phyloP scores from a whole-genome alignment of 2,329 filamentous ascomycete species.

The Dryadomyces sulphureus region DNA sequence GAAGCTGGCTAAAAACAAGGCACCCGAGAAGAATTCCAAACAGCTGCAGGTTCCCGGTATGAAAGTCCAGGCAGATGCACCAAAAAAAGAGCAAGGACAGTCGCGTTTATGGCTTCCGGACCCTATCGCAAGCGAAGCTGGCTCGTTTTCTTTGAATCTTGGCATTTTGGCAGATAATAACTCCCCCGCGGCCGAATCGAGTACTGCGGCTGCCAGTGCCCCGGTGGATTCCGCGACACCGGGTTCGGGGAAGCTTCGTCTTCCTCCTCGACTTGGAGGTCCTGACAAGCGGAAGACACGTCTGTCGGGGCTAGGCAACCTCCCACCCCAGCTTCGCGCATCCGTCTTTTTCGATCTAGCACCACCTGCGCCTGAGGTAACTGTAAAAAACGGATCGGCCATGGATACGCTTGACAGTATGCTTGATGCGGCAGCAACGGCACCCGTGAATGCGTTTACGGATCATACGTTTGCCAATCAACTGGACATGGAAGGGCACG shows the following conservation, averaged over 20 bases:
- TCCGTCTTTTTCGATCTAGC: constrained; percentile 77
- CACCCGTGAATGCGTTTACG: constrained; percentile 82
- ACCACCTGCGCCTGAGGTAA: constrained; percentile 30
- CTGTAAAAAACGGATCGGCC: constrained; percentile 64
- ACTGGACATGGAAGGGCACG: constrained; percentile 62
- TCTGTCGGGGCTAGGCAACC: constrained; percentile 23
- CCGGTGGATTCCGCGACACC: constrained; percentile 1
- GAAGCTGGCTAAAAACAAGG: constrained; percentile 60
- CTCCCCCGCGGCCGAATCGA: not conserved
- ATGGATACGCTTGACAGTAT: constrained; percentile 83
- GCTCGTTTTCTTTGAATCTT: constrained; percentile 5
- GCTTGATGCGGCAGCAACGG: constrained; percentile 72
- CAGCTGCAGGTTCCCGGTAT: constrained; percentile 58
- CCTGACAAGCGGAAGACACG: constrained; percentile 24
- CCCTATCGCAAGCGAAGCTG: constrained; percentile 22
- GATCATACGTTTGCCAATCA: constrained; percentile 74
- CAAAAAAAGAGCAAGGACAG: constrained; percentile 12
- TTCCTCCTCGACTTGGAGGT: constrained; percentile 16
- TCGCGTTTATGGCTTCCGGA: constrained; percentile 33
- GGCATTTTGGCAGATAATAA: not conserved
- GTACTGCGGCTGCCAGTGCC: not conserved
- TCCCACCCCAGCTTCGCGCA: constrained; percentile 80
- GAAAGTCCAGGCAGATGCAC: constrained; percentile 27
- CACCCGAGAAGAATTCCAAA: constrained; percentile 49
- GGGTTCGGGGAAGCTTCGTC: constrained; percentile 12